Conservation (phyloP, 2,329 filamentous ascomycete species). For the Chrysoporthe austroafricana region DNA sequence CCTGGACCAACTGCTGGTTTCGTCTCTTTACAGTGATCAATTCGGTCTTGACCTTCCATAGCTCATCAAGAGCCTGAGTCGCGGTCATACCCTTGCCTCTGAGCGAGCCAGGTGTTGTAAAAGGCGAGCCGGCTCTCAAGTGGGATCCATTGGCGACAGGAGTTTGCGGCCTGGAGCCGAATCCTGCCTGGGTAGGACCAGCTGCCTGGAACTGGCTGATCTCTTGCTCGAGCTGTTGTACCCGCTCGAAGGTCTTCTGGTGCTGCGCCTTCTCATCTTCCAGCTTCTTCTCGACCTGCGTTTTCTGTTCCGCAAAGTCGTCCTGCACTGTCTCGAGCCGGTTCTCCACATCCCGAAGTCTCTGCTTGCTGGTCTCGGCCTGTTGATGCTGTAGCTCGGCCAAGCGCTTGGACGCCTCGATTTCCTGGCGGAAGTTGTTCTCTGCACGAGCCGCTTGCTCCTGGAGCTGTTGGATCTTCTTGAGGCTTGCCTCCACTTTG, state of each 20-base stretch:
- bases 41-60: constrained; percentile 71
- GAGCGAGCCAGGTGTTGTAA: constrained; percentile 63
- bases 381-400: constrained; percentile 82
- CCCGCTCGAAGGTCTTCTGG: constrained; percentile 51
- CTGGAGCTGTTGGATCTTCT: constrained; percentile 82
- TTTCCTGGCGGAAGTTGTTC: constrained; percentile 83
- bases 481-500: constrained; percentile 83
- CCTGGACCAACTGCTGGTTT: constrained; percentile 72
- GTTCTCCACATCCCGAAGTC: constrained; percentile 70
- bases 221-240: constrained; percentile 56
- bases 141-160: constrained; percentile 61
- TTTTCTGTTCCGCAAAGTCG: constrained; percentile 64
- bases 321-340: constrained; percentile 67
- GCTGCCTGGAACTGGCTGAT: constrained; percentile 57
- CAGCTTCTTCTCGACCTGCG: constrained; percentile 59
- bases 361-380: constrained; percentile 70
- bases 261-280: constrained; percentile 57
- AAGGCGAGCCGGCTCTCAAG: constrained; percentile 60
- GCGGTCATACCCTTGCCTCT: constrained; percentile 61
- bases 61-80: constrained; percentile 66
- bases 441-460: constrained; percentile 82
- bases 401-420: constrained; percentile 79
- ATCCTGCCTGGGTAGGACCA: constrained; percentile 45
- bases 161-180: constrained; percentile 61
- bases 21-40: constrained; percentile 75